Percentiles rank a stretch among this genome's conserved stretches.
These are phyloP conservation scores for Xylariaceae sp. DNA, from an alignment of 2,329 filamentous ascomycete species.

Conservation along the genomic window DNA sequence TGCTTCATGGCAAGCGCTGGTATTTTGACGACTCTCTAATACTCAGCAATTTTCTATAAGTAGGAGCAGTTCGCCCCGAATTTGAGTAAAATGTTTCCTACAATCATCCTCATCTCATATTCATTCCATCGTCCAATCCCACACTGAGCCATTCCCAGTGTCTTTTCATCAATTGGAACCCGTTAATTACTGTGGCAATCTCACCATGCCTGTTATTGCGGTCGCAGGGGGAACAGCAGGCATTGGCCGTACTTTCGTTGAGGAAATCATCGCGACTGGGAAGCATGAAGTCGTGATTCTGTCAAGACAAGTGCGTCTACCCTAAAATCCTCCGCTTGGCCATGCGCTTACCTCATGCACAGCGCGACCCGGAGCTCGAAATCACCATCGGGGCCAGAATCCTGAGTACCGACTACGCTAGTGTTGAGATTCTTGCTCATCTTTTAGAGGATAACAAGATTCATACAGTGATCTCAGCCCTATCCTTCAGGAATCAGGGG, in stretches of 20 bases:
- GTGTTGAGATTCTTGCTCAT: background rate
- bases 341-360: background rate
- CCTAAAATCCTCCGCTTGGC: background rate
- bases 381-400: conserved; percentile 1
- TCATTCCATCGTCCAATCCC: too few species aligned
- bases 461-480: conserved; percentile 6
- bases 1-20: too few species aligned
- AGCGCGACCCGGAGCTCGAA: conserved; percentile 6
- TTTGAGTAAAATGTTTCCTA: too few species aligned
- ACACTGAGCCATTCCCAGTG: too few species aligned
- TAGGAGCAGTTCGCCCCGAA: too few species aligned
- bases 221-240: conserved; percentile 4
- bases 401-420: background rate
- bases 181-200: background rate
- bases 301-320: conserved; percentile 2
- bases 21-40: too few species aligned
- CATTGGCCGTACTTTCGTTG: conserved; percentile 7
- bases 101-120: too few species aligned
- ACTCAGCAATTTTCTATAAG: too few species aligned
- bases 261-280: conserved; percentile 2
- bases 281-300: conserved; percentile 7
- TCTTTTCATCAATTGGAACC: too few species aligned
- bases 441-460: conserved; percentile 5
- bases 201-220: conserved; percentile 4
- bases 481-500: conserved; percentile 1